Conservation (phyloP, 805 yeast genomes). For the Starmerella apis region DNA sequence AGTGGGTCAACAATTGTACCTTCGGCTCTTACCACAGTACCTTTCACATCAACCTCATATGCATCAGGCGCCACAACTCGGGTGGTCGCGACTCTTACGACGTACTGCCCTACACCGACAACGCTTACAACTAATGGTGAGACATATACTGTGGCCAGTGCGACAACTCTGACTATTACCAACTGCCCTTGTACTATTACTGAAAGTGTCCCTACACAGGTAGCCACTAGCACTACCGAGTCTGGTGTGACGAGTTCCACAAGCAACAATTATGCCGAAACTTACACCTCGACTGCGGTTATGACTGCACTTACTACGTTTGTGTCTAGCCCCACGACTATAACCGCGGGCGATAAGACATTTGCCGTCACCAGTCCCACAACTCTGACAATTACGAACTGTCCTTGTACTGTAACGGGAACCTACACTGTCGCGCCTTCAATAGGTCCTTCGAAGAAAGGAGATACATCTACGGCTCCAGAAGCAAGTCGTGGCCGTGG, state of each 20-base stretch:
- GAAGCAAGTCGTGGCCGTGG: not conserved
- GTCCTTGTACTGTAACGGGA: slow-evolving; percentile 58
- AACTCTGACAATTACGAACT: slow-evolving; percentile 74
- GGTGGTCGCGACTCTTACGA: slow-evolving; percentile 41
- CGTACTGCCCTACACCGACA: slow-evolving; percentile 70
- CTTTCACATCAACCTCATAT: not conserved
- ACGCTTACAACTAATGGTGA: slow-evolving; percentile 37
- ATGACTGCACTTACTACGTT: not conserved
- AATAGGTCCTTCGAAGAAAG: not conserved
- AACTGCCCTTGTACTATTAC: slow-evolving; percentile 74
- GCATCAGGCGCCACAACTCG: no score
- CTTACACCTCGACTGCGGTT: not conserved
- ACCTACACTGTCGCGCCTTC: not conserved
- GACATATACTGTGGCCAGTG: slow-evolving; percentile 42
- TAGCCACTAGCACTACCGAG: not conserved
- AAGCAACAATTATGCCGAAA: not conserved
- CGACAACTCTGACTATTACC: slow-evolving; percentile 76
- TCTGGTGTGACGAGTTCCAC: not conserved
- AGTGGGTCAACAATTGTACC: not conserved
- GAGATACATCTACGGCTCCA: not conserved
- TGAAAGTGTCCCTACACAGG: not conserved
- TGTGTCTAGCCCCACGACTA: not conserved
- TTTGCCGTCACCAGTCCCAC: slow-evolving; percentile 36
- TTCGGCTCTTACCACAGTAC: not conserved
- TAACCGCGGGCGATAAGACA: not conserved